Evolutionary conservation across 225 moss, liverwort and hornwort species (phyloP), one percentile per base, ranked within the genome.

Genomic region (Pleurozium schreberi): DNA sequence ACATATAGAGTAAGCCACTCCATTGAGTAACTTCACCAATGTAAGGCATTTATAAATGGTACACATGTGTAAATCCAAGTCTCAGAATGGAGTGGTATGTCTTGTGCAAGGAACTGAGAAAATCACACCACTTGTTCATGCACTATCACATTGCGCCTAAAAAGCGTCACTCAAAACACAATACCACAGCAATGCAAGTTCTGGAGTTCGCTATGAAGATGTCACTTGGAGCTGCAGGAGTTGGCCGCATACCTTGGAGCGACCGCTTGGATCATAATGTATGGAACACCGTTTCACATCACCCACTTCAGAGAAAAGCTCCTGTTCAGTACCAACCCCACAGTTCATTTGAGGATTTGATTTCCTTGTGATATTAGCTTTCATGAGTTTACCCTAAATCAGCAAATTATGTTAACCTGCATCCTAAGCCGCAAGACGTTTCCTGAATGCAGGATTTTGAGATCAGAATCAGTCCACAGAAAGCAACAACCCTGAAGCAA

Each of bases 241-340:
- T 62, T 69, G 71, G 36, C 55, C 25, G 86, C 75, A 91, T 70
- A 96, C 98, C 97, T 97, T 97, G 8, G 98, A 96, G 82, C 96
- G 95, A 80, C 98, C 97, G 84, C 96, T 99, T 82, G 91, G 92
- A 61, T 99, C 97, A 79, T 96, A 96, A 90, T 99, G 95, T 83
- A 99, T 95, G 53, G 95, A 96, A 84, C 96, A 99, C 31, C 96
- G 93, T 88, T 99, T 99, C 83, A 99, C 84, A 85, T 99, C 97
- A 75, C 98, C 98, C 71, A 96, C 97, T 93, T 99, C 98, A 68
- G 95, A 96, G 89, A 99, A 99, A 7, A 97, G 93, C 90, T 97
- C 98, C 98, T 97, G 95, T 55, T 34, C 50, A 83, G 18, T 47
- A 84, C 64, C 89, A 88, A 86, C 40, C 68, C 68, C 78, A 81